phyloP scores from a whole-genome alignment of 1,284 basidiomycete genomes.

The Chondrostereum purpureum region DNA sequence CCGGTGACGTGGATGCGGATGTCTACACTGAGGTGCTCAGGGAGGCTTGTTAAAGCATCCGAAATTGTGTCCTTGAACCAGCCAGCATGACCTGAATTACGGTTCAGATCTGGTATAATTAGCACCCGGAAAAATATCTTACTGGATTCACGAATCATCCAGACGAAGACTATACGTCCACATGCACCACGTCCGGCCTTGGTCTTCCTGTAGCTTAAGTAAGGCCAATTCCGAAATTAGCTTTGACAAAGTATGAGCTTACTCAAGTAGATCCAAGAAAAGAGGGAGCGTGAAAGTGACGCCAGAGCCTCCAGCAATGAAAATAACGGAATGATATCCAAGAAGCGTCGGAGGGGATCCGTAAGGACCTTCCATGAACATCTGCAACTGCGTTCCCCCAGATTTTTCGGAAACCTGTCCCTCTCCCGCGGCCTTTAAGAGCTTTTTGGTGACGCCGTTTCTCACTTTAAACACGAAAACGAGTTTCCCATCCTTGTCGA shows the following conservation, averaged over 20 bases:
- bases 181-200: slow-evolving; percentile 18
- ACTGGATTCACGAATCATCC: slow-evolving; percentile 32
- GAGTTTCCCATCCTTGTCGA: background rate
- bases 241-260: slow-evolving; percentile 8
- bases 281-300: slow-evolving; percentile 34
- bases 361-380: slow-evolving; percentile 40
- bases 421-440: slow-evolving; percentile 19
- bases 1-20: background rate
- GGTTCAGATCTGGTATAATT: background rate
- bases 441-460: slow-evolving; percentile 33
- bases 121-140: background rate
- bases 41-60: background rate
- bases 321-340: slow-evolving; percentile 27
- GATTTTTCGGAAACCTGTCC: background rate
- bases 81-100: background rate
- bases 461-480: slow-evolving; percentile 36
- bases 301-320: slow-evolving; percentile 37
- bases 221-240: background rate
- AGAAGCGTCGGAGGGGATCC: slow-evolving; percentile 27
- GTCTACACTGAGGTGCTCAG: background rate
- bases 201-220: slow-evolving; percentile 21
- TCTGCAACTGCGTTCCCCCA: slow-evolving; percentile 16
- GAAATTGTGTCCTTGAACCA: background rate
- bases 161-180: slow-evolving; percentile 29
- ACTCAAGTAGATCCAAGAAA: slow-evolving; percentile 33